phyloP scores from a whole-genome alignment of 225 moss, liverwort and hornwort species.

The Thuidium tamariscinum region DNA sequence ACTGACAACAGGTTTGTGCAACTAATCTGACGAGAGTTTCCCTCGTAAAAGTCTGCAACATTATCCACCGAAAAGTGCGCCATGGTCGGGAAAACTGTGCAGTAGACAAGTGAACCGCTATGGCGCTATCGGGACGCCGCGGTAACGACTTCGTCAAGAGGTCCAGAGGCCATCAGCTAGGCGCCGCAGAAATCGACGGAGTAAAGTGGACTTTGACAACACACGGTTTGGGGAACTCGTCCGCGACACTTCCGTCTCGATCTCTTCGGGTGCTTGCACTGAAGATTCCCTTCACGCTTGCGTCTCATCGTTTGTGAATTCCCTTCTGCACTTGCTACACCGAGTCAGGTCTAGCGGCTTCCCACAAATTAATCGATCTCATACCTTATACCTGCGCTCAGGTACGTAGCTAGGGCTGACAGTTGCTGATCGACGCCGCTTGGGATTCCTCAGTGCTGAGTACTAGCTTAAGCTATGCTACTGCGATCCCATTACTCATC shows the following conservation, averaged over 20 bases:
- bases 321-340: background rate
- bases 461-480: background rate
- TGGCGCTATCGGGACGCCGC: background rate
- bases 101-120: background rate
- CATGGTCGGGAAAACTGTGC: background rate
- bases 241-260: background rate
- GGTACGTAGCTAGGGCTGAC: too few species aligned
- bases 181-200: background rate
- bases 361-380: background rate
- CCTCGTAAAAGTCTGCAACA: background rate
- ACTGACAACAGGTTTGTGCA: too few species aligned
- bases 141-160: background rate
- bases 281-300: background rate
- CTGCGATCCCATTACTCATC: background rate
- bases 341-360: background rate
- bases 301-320: background rate
- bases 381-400: too few species aligned
- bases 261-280: background rate
- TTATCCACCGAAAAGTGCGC: background rate
- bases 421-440: background rate
- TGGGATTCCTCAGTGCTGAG: background rate
- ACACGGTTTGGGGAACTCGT: background rate
- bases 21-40: background rate
- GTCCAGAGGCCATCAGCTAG: too few species aligned
- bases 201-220: background rate